phyloP scores from a whole-genome alignment of 1,284 basidiomycete genomes.

The Ustilago bromivora region DNA sequence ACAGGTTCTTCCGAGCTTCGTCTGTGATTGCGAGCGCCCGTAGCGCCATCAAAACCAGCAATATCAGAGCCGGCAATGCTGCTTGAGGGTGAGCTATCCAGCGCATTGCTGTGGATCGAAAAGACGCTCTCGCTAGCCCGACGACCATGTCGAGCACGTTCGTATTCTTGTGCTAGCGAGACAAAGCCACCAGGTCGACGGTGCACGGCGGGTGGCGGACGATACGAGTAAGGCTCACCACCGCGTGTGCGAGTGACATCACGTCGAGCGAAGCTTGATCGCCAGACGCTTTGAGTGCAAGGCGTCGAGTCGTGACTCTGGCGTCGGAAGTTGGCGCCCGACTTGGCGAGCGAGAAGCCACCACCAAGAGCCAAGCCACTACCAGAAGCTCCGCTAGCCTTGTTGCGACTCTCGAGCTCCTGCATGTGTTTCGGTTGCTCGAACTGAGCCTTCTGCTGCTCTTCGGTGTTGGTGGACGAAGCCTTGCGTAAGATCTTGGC shows the following conservation, averaged over 20 bases:
- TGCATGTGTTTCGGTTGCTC: constrained; percentile 43
- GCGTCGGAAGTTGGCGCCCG: constrained; percentile 39
- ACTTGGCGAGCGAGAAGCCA: constrained; percentile 49
- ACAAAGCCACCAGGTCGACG: constrained; percentile 47
- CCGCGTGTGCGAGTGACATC: constrained; percentile 16
- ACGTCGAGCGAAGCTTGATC: constrained; percentile 20
- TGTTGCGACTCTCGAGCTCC: constrained; percentile 26
- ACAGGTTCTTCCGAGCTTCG: constrained; percentile 13
- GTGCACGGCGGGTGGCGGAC: constrained; percentile 40
- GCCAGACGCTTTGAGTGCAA: constrained; percentile 11
- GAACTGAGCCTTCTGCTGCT: constrained; percentile 16
- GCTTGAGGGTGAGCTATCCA: constrained; percentile 39
- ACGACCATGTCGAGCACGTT: constrained; percentile 25
- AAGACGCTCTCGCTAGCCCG: constrained; percentile 33
- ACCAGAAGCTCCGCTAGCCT: constrained; percentile 7
- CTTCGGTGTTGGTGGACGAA: constrained; percentile 4
- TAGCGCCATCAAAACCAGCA: neutral
- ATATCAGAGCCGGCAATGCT: constrained; percentile 38
- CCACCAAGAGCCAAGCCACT: constrained; percentile 46
- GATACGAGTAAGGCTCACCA: constrained; percentile 16
- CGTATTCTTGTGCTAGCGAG: constrained; percentile 50
- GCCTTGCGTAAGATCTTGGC: constrained; percentile 29
- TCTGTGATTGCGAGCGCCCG: neutral
- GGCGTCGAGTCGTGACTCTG: constrained; percentile 25
- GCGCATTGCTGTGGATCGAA: constrained; percentile 40